Evolutionary conservation across 1,139 yeast genomes (phyloP), one percentile per base, ranked within the genome.

Genomic region (Ogataea hybrid): DNA sequence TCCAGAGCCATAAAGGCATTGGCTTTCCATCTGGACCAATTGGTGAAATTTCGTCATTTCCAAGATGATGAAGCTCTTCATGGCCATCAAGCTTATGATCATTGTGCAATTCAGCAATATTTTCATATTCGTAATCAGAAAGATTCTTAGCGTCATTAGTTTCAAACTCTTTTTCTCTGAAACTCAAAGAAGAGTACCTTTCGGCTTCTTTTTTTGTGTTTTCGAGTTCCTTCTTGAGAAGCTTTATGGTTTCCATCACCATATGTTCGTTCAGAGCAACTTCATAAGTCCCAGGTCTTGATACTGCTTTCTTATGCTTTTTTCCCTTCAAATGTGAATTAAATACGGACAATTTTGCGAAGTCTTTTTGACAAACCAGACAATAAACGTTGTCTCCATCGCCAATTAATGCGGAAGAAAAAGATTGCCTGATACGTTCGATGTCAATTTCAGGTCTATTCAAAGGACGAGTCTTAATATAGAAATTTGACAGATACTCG

Each of bases 1-100:
- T 92, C 71, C 81, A 90, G 22, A 92, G 68, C 99, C 99, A 92
- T 46, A 73, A 79, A 1, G 98, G 98, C 29, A 92, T 88, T 0
- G 97, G 97, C 31, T 75, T 75, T 0, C 97, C 97, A 62, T 90
- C 96, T 27, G 87, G 75, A 0, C 96, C 97, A 1, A 87, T 50
- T 0, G 96, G 96, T 42, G 87, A 63, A 47, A 83, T 20, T 20
- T 20, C 9, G 9, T 20, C 21, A 20, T 20, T 20, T 9, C 21
- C 21, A 7, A 6, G 4, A 20, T 20, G 21, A 20, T 20, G 21
- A 3, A 20, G 9, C 3, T 20, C 21, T 20, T 3, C 21, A 6
- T 20, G 21, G 21, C 7, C 21, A 20, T 20, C 21, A 20, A 3
- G 2, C 7, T 20, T 7, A 8, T 20, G 9, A 1, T 20, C 9